Evolutionary conservation across 257 asterid species (phyloP).

Genomic region (Plectranthus barbatus): DNA sequence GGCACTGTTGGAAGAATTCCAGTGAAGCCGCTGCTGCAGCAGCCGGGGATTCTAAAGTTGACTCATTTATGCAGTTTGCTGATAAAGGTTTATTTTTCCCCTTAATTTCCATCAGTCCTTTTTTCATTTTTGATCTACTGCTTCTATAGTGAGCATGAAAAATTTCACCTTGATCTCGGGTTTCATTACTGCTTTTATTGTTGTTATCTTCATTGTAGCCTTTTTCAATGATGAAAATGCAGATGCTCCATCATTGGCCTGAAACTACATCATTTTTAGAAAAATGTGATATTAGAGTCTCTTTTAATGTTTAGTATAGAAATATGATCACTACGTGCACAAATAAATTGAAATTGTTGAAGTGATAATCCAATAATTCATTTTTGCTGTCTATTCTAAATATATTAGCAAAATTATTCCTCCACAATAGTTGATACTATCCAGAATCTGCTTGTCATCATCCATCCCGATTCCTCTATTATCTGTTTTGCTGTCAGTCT

Average conservation of each 20-base stretch:
- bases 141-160: neutral
- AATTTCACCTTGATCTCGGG: neutral
- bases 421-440: neutral
- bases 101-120: neutral
- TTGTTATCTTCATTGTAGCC: neutral
- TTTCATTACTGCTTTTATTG: neutral
- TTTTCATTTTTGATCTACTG: neutral
- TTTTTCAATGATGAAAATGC: no score
- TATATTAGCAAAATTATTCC: neutral
- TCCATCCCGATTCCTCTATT: neutral
- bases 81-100: slow-evolving; percentile 48
- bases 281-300: neutral
- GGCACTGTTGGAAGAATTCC: slow-evolving; percentile 36
- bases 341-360: neutral
- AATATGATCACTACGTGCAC: neutral
- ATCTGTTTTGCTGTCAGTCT: neutral
- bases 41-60: slow-evolving; percentile 36
- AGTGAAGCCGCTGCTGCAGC: slow-evolving; percentile 16
- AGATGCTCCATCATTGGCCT: neutral
- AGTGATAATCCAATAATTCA: neutral
- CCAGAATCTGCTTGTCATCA: neutral
- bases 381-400: neutral
- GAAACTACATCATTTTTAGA: neutral
- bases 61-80: slow-evolving; percentile 73
- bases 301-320: no score